These are phyloP conservation scores for Saxophila tyrrhenica DNA, from an alignment of 495 filamentous ascomycete genomes.

Conservation along the genomic window DNA sequence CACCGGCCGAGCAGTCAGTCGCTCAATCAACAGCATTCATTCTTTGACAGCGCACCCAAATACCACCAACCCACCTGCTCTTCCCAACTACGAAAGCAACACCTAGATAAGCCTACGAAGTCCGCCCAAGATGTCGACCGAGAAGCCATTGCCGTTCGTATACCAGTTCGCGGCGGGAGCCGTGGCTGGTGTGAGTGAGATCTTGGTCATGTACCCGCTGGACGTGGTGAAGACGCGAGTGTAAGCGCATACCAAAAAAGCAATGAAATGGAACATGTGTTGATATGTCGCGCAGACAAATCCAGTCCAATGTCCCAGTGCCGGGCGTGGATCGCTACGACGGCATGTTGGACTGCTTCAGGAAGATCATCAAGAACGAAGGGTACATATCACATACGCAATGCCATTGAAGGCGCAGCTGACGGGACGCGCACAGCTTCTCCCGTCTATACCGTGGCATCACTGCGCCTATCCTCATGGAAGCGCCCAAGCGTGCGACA, in stretches of 20 bases:
- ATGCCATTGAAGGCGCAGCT: not conserved
- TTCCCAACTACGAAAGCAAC: too few relatives aligned
- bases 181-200: conserved; percentile 82
- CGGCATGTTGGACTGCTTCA: conserved; percentile 95
- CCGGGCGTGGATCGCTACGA: conserved; percentile 72
- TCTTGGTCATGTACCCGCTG: conserved; percentile 71
- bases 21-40: too few relatives aligned
- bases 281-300: conserved; percentile 47
- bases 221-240: conserved; percentile 98
- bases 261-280: not conserved
- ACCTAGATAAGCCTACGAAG: not conserved
- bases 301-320: conserved; percentile 58
- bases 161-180: conserved; percentile 84
- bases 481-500: conserved; percentile 94
- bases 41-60: too few relatives aligned
- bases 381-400: conserved; percentile 44
- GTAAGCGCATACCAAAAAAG: conserved; percentile 38
- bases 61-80: too few relatives aligned
- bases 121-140: conserved; percentile 46
- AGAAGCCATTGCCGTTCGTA: conserved; percentile 67
- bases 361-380: conserved; percentile 89
- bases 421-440: conserved; percentile 40
- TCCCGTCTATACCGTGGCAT: conserved; percentile 93
- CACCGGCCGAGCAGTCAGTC: too few relatives aligned
- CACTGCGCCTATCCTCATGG: conserved; percentile 91